A percentile compares a stretch with the other conserved stretches of the same genome.
Evolutionary conservation across 352 stramenopile species (phyloP).

Genomic region (Saprolegnia diclina): DNA sequence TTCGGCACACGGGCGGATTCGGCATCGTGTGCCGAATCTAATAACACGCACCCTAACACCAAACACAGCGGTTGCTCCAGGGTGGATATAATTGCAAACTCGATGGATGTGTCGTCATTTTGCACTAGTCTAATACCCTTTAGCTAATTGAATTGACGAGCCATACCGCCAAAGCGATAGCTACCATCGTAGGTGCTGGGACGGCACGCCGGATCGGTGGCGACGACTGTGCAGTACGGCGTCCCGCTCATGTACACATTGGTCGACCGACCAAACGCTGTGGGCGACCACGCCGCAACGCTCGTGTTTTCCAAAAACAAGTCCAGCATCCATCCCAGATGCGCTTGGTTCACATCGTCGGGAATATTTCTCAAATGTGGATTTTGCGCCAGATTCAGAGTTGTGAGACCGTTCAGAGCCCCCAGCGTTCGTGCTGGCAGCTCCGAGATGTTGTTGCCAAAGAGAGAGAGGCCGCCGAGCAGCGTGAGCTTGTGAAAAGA

Average conservation of each 20-base stretch:
- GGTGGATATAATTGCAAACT: too few relatives aligned
- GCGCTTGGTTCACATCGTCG: background rate
- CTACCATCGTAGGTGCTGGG: background rate
- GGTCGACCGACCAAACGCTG: background rate
- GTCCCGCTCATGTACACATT: background rate
- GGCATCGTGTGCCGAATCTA: background rate
- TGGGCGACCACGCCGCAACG: background rate
- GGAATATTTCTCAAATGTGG: background rate
- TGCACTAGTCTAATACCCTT: too few relatives aligned
- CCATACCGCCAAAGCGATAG: background rate
- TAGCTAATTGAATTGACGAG: too few relatives aligned
- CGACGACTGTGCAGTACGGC: background rate
- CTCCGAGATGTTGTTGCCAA: background rate
- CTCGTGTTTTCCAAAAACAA: background rate
- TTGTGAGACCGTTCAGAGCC: background rate
- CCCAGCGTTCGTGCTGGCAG: background rate
- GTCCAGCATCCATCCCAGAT: background rate
- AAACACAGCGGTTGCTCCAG: too few relatives aligned
- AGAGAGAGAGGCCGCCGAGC: background rate
- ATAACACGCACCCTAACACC: too few relatives aligned
- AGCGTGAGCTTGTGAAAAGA: background rate
- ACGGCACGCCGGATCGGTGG: background rate
- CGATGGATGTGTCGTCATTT: too few relatives aligned
- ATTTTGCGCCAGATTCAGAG: background rate
- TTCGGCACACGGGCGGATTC: background rate